Conservation (phyloP, 331 rosid genomes). For the Malus hybrid region DNA sequence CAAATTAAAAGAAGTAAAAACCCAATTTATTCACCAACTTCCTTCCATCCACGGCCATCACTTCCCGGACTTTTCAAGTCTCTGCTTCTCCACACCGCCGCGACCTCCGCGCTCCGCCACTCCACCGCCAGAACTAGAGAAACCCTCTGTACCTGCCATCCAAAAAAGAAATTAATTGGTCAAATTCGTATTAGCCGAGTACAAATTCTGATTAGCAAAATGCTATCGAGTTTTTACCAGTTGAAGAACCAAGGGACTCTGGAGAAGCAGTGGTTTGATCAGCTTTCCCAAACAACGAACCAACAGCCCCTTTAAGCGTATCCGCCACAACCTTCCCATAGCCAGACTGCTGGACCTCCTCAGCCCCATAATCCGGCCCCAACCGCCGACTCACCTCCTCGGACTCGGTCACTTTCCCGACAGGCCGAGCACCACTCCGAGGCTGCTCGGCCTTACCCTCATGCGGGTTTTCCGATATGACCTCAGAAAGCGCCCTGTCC, state of each 20-base stretch:
- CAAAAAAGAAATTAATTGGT: neutral
- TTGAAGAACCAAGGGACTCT: constrained; percentile 2
- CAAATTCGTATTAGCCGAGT: neutral
- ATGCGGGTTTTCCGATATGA: constrained; percentile 25
- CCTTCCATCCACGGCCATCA: neutral
- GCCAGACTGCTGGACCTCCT: neutral
- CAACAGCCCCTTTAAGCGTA: constrained; percentile 37
- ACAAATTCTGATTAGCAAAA: neutral
- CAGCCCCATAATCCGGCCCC: constrained; percentile 25
- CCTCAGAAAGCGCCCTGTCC: constrained; percentile 45
- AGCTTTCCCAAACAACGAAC: constrained; percentile 39
- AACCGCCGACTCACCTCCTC: constrained; percentile 33
- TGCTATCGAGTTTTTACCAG: neutral
- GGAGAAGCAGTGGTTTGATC: neutral
- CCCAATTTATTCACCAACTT: neutral
- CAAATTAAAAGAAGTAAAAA: too few relatives aligned
- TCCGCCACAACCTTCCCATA: constrained; percentile 28
- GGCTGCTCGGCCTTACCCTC: constrained; percentile 15
- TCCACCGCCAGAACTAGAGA: neutral
- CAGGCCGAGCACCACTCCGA: neutral
- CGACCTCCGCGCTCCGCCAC: neutral
- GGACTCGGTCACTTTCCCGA: constrained; percentile 47
- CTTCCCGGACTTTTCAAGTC: constrained; percentile 18
- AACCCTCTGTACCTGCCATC: constrained; percentile 21
- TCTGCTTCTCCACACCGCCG: neutral